phyloP scores from a whole-genome alignment of 176 grass and related monocot species.

The Hordeum marinum region DNA sequence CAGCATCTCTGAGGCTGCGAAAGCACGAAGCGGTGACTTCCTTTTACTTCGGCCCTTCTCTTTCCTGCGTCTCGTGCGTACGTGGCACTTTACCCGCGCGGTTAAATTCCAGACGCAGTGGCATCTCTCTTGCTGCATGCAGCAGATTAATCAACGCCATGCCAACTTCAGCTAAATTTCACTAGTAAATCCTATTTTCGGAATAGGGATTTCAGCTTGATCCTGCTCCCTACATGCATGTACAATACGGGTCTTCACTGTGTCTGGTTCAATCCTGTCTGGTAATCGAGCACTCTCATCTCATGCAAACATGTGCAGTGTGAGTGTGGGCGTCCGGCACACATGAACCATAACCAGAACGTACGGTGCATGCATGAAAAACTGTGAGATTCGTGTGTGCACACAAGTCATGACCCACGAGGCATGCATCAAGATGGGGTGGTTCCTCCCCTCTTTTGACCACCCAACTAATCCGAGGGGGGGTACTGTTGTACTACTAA shows the following conservation, averaged over 20 bases:
- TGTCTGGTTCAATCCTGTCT: not conserved
- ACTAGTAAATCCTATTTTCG: too few species aligned
- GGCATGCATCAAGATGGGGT: slow-evolving; percentile 9
- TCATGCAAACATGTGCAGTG: not conserved
- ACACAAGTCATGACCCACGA: slow-evolving; percentile 22
- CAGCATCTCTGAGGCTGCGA: not conserved
- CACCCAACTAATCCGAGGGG: not conserved
- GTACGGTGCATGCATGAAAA: not conserved
- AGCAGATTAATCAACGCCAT: too few species aligned
- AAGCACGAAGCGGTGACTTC: not conserved
- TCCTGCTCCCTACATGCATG: not conserved
- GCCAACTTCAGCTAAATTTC: too few species aligned
- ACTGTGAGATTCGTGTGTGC: slow-evolving; percentile 19
- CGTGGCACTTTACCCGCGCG: not conserved
- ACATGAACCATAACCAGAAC: slow-evolving; percentile 27
- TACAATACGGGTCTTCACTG: not conserved
- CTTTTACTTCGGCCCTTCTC: not conserved
- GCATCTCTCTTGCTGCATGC: too few species aligned
- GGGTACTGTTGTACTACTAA: not conserved
- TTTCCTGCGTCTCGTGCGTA: not conserved
- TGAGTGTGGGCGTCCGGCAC: not conserved
- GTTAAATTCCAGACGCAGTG: too few species aligned
- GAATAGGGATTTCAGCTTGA: not conserved
- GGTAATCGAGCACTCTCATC: not conserved
- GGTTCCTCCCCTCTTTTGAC: slow-evolving; percentile 23